These are phyloP conservation scores for Diplodia corticola DNA, from an alignment of 2,329 filamentous ascomycete species.

Conservation along the genomic window DNA sequence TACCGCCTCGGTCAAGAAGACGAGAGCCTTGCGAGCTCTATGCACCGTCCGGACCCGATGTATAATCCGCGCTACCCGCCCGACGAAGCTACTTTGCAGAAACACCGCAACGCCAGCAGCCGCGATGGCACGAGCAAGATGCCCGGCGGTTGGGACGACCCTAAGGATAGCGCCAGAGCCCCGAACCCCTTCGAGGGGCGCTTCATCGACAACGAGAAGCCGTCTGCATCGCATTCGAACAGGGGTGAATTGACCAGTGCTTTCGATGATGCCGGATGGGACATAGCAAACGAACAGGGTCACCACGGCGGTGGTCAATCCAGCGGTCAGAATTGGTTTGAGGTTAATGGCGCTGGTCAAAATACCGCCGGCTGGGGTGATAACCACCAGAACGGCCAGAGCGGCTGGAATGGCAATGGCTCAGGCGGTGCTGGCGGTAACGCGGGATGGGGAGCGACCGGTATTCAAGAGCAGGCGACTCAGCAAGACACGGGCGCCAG, in stretches of 20 bases:
- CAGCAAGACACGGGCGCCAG: neutral
- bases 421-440: neutral
- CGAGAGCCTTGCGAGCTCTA: neutral
- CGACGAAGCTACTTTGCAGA: neutral
- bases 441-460: neutral
- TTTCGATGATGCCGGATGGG: neutral
- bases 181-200: neutral
- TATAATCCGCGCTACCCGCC: neutral
- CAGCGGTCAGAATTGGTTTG: neutral
- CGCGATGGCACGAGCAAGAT: neutral
- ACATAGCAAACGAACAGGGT: neutral
- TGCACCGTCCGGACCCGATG: neutral
- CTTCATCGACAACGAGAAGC: neutral
- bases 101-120: too few relatives aligned
- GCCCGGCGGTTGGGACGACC: conserved; percentile 4
- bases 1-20: neutral
- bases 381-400: too few relatives aligned
- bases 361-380: neutral
- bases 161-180: neutral
- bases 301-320: neutral
- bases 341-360: neutral
- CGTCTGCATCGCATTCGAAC: neutral
- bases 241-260: neutral
- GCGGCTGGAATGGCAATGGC: too few relatives aligned
- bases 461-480: neutral